Conservation (phyloP, 78 protist species). For the Mastigamoeba balamuthi region DNA sequence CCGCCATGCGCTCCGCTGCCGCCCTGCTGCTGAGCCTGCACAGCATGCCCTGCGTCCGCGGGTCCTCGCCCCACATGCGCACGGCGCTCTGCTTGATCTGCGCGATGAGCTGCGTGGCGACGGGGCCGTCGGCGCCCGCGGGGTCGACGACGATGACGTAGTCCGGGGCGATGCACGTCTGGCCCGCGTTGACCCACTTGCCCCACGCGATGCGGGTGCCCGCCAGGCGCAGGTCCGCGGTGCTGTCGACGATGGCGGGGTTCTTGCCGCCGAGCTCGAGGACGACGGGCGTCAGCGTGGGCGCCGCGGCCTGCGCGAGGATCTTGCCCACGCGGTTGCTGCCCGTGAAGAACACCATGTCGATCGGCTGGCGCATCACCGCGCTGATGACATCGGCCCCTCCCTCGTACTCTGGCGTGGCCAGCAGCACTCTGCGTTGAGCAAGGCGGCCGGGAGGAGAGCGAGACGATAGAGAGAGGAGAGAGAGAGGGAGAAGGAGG, state of each 20-base stretch:
- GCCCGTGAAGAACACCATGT: constrained; percentile 66
- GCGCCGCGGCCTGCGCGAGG: constrained; percentile 62
- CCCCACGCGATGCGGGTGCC: constrained; percentile 50
- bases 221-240: constrained; percentile 27
- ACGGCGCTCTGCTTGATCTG: constrained; percentile 11
- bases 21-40: background rate
- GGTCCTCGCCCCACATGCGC: constrained; percentile 26
- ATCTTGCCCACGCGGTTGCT: constrained; percentile 47
- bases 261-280: constrained; percentile 91
- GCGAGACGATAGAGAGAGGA: too few relatives aligned
- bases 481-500: too few relatives aligned
- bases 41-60: too few relatives aligned
- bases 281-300: constrained; percentile 71
- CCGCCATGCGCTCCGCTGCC: too few relatives aligned
- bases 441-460: too few relatives aligned
- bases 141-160: constrained; percentile 21
- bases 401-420: background rate
- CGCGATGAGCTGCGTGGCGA: constrained; percentile 12
- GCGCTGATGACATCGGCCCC: background rate
- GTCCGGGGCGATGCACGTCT: constrained; percentile 81
- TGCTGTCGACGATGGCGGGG: constrained; percentile 70
- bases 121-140: constrained; percentile 1
- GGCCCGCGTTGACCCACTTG: constrained; percentile 75
- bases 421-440: background rate
- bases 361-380: background rate